These are phyloP conservation scores for Aureobasidium sp. DNA, from an alignment of 2,329 filamentous ascomycete species.

Conservation along the genomic window DNA sequence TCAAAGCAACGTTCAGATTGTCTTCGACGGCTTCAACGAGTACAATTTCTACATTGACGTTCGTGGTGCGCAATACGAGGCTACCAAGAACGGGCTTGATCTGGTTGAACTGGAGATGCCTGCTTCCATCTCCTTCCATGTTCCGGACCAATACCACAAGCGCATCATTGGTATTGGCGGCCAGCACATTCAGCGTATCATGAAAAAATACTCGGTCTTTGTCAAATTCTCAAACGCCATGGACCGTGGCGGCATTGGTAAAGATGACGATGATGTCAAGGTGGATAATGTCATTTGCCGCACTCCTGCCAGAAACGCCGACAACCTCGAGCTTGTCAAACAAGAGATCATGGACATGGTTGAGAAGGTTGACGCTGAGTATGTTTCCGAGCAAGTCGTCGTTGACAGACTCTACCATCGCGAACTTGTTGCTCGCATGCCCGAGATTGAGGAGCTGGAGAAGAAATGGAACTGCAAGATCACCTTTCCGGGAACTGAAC, in stretches of 20 bases:
- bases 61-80: constrained; percentile 83
- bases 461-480: constrained; percentile 99
- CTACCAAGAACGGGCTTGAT: constrained; percentile 84
- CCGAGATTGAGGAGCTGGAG: constrained; percentile 88
- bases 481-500: constrained; percentile 93
- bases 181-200: constrained; percentile 97
- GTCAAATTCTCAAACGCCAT: constrained; percentile 99
- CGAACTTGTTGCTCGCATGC: constrained; percentile 79
- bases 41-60: constrained; percentile 99
- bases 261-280: constrained; percentile 96
- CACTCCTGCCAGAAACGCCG: constrained; percentile 91
- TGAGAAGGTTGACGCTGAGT: constrained; percentile 93
- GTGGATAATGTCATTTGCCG: constrained; percentile 99
- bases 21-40: constrained; percentile 98
- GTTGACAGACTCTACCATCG: constrained; percentile 94
- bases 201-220: constrained; percentile 99
- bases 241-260: constrained; percentile 88
- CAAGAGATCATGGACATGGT: constrained; percentile 99
- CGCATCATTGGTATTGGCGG: constrained; percentile 98
- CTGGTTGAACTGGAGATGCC: constrained; percentile 99
- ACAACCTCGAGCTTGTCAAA: constrained; percentile 94
- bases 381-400: constrained; percentile 86
- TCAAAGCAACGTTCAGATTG: constrained; percentile 97
- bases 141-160: constrained; percentile 98
- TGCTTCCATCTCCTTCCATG: constrained; percentile 97